Conservation (phyloP, 1,284 basidiomycete genomes). For the Phenoliferia sp. region DNA sequence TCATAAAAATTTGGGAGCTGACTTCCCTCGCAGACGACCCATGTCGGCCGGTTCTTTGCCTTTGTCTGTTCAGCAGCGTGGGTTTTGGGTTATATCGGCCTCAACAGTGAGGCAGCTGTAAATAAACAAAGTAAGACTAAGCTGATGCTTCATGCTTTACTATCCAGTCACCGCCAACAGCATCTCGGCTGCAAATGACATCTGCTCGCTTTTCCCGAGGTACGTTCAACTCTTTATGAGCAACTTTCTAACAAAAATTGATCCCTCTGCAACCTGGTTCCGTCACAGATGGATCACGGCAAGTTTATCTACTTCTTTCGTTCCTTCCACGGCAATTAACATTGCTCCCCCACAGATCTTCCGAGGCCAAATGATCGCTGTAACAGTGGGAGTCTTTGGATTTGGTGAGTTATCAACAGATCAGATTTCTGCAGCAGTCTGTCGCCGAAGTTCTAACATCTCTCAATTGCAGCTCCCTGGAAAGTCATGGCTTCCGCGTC, state of each 20-base stretch:
- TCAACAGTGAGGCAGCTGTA: neutral
- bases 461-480: conserved; percentile 7
- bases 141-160: neutral
- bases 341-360: no score
- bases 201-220: conserved; percentile 44
- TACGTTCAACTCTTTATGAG: conserved; percentile 43
- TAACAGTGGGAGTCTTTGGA: conserved; percentile 16
- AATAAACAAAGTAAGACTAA: neutral
- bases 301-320: no score
- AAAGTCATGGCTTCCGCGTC: conserved; percentile 1
- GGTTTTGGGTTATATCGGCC: neutral
- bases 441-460: neutral
- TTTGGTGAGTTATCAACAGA: conserved; percentile 10
- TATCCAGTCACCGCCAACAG: conserved; percentile 49
- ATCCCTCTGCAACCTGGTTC: no score
- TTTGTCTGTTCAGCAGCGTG: neutral
- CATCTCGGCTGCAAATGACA: conserved; percentile 68
- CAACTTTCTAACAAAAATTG: no score
- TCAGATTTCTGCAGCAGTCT: no score
- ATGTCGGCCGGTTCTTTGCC: neutral
- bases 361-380: conserved; percentile 43
- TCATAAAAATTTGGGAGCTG: no score
- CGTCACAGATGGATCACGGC: no score
- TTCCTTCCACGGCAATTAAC: no score
- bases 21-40: no score